Evolutionary conservation across 306 rosid species (phyloP).

Genomic region (Ammopiptanthus mongolicus): DNA sequence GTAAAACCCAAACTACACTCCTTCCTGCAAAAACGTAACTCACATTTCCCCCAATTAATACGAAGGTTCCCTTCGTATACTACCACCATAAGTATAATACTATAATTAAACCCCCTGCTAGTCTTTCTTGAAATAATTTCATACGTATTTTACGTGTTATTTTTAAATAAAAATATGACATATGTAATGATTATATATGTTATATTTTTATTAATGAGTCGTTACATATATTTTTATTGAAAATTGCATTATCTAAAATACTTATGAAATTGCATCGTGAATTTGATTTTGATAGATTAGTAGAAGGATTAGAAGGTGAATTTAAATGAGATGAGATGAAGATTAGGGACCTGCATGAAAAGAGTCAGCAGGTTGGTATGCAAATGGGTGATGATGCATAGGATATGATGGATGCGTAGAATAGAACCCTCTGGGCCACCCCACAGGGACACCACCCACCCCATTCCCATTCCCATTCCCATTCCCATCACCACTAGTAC

Average conservation of each 20-base stretch:
- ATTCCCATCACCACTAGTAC: neutral
- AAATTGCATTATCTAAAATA: no score
- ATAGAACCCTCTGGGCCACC: constrained; percentile 44
- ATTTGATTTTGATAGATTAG: neutral
- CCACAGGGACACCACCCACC: neutral
- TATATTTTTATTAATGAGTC: no score
- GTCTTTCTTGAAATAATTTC: neutral
- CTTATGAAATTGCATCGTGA: no score
- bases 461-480: neutral
- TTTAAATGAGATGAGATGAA: neutral
- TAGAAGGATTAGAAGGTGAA: neutral
- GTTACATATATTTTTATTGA: no score
- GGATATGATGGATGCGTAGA: constrained; percentile 73
- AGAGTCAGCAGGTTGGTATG: constrained; percentile 52
- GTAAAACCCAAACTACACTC: neutral
- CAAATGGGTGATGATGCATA: constrained; percentile 36
- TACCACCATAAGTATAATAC: constrained; percentile 4
- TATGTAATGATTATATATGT: no score
- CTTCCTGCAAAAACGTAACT: neutral
- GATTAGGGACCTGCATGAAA: constrained; percentile 46
- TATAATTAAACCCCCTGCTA: neutral
- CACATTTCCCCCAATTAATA: constrained; percentile 22
- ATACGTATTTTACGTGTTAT: no score
- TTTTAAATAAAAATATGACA: no score
- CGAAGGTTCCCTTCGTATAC: constrained; percentile 27